A percentile compares a stretch with the other conserved stretches of the same genome.
Evolutionary conservation across 495 filamentous ascomycete genomes (phyloP).

Genomic region (Paragyromitra xinjiangensis): DNA sequence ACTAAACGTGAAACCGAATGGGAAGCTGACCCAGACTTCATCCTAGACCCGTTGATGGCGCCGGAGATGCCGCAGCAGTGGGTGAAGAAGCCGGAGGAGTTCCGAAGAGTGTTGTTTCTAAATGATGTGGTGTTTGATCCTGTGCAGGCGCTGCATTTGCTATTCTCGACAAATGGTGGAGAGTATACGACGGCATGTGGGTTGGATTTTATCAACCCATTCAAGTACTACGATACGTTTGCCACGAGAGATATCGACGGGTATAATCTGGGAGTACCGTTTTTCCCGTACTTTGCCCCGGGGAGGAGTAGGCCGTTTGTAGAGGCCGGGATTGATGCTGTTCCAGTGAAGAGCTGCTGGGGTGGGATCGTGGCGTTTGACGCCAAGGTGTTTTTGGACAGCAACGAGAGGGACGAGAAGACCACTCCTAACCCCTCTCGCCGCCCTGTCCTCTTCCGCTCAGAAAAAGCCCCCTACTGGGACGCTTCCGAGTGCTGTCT

Average conservation of each 20-base stretch:
- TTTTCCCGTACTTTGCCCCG: conserved; percentile 78
- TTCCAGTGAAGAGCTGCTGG: conserved; percentile 81
- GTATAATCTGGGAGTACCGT: conserved; percentile 72
- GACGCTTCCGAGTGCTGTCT: conserved; percentile 84
- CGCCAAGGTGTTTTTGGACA: conserved; percentile 66
- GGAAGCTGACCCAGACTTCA: conserved; percentile 17
- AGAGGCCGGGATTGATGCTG: conserved; percentile 69
- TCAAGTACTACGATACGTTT: conserved; percentile 85
- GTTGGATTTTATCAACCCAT: conserved; percentile 76
- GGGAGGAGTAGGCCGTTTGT: conserved; percentile 72
- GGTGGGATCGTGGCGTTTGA: conserved; percentile 84
- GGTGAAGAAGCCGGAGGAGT: conserved; percentile 61
- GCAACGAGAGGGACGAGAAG: neutral
- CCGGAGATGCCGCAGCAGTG: conserved; percentile 44
- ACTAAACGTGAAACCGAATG: neutral
- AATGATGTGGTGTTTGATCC: conserved; percentile 81
- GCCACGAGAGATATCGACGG: conserved; percentile 79
- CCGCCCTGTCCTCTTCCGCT: conserved; percentile 70
- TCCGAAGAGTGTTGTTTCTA: conserved; percentile 76
- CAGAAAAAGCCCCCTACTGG: conserved; percentile 72
- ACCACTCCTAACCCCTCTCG: neutral
- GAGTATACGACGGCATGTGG: conserved; percentile 82
- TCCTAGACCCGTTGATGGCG: conserved; percentile 17
- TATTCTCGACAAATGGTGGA: conserved; percentile 76
- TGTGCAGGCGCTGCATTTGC: conserved; percentile 72